Evolutionary conservation across 1,139 yeast genomes (phyloP).

Genomic region (Taphrina deformans): DNA sequence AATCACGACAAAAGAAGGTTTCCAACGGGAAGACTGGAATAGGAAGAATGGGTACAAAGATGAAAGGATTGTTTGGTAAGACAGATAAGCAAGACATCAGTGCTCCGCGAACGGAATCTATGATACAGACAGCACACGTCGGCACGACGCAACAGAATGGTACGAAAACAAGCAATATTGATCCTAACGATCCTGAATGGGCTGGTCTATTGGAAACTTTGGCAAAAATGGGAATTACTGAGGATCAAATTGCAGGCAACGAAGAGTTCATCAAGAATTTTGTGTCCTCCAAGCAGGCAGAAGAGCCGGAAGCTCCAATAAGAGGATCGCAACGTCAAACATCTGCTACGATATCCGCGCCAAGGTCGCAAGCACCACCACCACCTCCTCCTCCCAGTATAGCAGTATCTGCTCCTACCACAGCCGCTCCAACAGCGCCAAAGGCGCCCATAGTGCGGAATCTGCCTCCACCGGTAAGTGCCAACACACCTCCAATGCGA

Average conservation of each 20-base stretch:
- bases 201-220: constrained; percentile 69
- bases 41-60: constrained; percentile 25
- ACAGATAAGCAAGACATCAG: constrained; percentile 65
- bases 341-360: constrained; percentile 21
- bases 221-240: constrained; percentile 76
- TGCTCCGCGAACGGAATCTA: constrained; percentile 54
- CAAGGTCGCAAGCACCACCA: constrained; percentile 40
- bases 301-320: constrained; percentile 68
- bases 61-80: constrained; percentile 29
- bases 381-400: constrained; percentile 42
- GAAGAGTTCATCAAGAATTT: constrained; percentile 45
- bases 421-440: constrained; percentile 31
- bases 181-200: constrained; percentile 70
- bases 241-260: constrained; percentile 87
- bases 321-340: constrained; percentile 19
- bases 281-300: constrained; percentile 72
- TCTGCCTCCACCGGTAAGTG: constrained; percentile 17
- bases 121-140: constrained; percentile 22
- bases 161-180: constrained; percentile 22
- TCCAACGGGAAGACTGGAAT: constrained; percentile 10
- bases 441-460: constrained; percentile 2
- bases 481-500: constrained; percentile 29
- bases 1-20: constrained; percentile 21
- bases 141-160: constrained; percentile 31
- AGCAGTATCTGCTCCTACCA: constrained; percentile 37